A percentile compares a stretch with the other conserved stretches of the same genome.
Conservation (phyloP, 2,329 filamentous ascomycete genomes). For the Colletotrichum theobromicola region DNA sequence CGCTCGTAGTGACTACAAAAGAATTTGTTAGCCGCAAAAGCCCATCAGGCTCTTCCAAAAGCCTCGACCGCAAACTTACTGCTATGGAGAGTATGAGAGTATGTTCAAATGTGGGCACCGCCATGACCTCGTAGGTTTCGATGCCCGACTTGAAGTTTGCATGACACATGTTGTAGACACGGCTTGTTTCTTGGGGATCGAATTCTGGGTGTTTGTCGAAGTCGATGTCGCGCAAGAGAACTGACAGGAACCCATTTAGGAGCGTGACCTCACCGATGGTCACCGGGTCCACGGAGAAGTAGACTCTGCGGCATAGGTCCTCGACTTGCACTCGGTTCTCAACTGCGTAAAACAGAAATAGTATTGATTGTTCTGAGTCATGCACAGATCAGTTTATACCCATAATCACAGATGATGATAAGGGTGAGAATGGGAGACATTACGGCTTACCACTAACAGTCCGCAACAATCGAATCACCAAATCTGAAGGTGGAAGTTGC, state of each 20-base stretch:
- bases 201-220: constrained; percentile 8
- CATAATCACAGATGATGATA: not conserved
- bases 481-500: not conserved
- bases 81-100: constrained; percentile 19
- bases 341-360: constrained; percentile 23
- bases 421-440: not conserved
- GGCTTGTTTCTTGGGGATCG: constrained; percentile 4
- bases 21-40: not conserved
- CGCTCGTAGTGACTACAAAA: constrained; percentile 17
- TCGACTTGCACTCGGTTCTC: constrained; percentile 19
- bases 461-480: not conserved
- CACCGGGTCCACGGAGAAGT: constrained; percentile 24
- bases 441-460: not conserved
- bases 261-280: constrained; percentile 19
- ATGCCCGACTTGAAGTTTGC: constrained; percentile 20
- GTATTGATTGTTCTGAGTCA: not conserved
- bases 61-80: not conserved
- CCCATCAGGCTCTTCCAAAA: not conserved
- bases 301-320: constrained; percentile 19
- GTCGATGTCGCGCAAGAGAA: constrained; percentile 21
- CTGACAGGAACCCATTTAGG: constrained; percentile 21
- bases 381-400: not conserved
- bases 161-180: constrained; percentile 8
- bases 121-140: constrained; percentile 18
- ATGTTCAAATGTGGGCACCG: constrained; percentile 20